These are phyloP conservation scores for Periconia sp. DNA, from an alignment of 2,329 filamentous ascomycete genomes.

Conservation along the genomic window DNA sequence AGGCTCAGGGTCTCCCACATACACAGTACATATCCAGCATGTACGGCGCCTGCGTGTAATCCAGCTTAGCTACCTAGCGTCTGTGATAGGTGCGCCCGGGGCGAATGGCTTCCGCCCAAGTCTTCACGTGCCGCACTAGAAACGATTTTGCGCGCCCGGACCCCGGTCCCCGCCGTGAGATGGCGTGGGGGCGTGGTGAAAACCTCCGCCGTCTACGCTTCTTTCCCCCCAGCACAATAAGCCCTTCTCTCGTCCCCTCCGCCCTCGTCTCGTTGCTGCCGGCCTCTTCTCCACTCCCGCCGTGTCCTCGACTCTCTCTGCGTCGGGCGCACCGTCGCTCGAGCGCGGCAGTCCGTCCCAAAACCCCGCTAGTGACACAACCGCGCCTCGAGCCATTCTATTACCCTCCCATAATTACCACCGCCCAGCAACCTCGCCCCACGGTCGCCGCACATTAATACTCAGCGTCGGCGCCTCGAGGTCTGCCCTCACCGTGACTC, in stretches of 20 bases:
- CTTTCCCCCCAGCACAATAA: not conserved
- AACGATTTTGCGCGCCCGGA: not conserved
- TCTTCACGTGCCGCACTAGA: conserved; percentile 2
- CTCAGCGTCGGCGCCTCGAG: conserved; percentile 28
- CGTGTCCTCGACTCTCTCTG: not conserved
- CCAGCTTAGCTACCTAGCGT: no score
- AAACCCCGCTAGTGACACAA: conserved; percentile 19
- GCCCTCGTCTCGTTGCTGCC: not conserved
- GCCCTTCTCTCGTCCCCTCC: not conserved
- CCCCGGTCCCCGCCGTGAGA: not conserved
- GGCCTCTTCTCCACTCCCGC: not conserved
- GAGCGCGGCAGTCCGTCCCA: conserved; percentile 15
- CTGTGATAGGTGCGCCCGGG: not conserved
- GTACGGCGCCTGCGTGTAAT: no score
- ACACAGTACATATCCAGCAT: no score
- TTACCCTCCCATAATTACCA: conserved; percentile 36
- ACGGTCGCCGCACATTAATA: conserved; percentile 36
- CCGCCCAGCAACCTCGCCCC: conserved; percentile 36
- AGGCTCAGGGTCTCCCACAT: no score
- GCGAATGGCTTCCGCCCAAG: not conserved
- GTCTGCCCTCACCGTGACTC: conserved; percentile 42
- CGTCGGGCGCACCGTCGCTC: conserved; percentile 7
- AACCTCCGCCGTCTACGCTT: not conserved
- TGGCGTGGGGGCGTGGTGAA: not conserved
- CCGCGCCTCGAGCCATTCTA: conserved; percentile 25